phyloP scores from a whole-genome alignment of 495 filamentous ascomycete species.

The Aspergillus avenaceus region DNA sequence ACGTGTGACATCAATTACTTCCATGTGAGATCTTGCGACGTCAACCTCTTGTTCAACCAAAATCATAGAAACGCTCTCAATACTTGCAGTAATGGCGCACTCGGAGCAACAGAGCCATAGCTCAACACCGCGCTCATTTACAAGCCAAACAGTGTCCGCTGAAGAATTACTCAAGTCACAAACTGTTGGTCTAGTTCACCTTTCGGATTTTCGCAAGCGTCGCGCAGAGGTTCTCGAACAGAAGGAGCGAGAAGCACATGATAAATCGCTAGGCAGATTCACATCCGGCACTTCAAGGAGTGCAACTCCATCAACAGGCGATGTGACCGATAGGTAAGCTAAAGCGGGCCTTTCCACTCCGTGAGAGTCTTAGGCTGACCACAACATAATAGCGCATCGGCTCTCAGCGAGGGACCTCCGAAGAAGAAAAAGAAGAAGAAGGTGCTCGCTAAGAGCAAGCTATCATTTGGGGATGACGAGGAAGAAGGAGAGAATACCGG shows the following conservation, averaged over 20 bases:
- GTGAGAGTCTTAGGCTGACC: conserved; percentile 33
- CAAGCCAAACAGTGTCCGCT: conserved; percentile 71
- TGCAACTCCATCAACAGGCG: conserved; percentile 50
- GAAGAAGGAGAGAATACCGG: conserved; percentile 47
- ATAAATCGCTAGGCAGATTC: conserved; percentile 49
- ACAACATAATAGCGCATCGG: conserved; percentile 37
- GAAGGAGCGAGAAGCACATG: conserved; percentile 77
- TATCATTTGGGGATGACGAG: conserved; percentile 65
- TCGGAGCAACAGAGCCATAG: conserved; percentile 34
- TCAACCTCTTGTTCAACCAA: too few species aligned
- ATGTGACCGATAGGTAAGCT: conserved; percentile 50
- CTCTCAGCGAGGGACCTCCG: conserved; percentile 41
- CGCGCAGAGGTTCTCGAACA: conserved; percentile 92
- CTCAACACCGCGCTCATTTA: conserved; percentile 57
- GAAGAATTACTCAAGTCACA: conserved; percentile 88
- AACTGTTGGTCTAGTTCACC: conserved; percentile 87
- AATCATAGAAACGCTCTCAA: background rate
- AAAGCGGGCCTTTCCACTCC: conserved; percentile 12
- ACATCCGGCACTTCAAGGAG: conserved; percentile 46
- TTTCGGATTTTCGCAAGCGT: conserved; percentile 94
- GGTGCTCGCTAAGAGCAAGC: conserved; percentile 54
- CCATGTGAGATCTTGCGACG: conserved; percentile 3
- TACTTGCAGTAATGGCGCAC: conserved; percentile 23
- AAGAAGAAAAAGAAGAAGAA: conserved; percentile 73
- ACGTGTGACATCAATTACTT: conserved; percentile 12